Percentiles rank a stretch among this genome's conserved stretches.
Evolutionary conservation across 2,329 filamentous ascomycete species (phyloP).

Genomic region (Beauveria scarabaeidicola): DNA sequence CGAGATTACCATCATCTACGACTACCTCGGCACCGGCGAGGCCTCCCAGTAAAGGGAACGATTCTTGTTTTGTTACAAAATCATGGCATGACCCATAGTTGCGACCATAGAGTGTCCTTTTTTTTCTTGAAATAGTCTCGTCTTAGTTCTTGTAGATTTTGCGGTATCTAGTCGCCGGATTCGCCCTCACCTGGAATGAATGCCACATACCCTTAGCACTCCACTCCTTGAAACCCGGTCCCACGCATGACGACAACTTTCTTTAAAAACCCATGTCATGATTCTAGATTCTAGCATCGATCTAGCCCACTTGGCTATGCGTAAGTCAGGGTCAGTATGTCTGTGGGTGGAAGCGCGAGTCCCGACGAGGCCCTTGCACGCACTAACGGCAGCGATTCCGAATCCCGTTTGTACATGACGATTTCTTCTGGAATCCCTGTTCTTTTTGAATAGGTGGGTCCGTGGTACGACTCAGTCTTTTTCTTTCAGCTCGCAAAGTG

Average conservation of each 20-base stretch:
- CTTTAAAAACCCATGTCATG: background rate
- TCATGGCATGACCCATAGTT: background rate
- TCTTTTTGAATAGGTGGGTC: background rate
- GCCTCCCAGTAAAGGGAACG: background rate
- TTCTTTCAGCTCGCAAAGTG: background rate
- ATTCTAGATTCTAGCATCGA: slow-evolving; percentile 4
- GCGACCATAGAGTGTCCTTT: slow-evolving; percentile 1
- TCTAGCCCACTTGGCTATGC: background rate
- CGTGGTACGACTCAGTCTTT: background rate
- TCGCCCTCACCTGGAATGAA: background rate
- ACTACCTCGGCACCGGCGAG: slow-evolving; percentile 10
- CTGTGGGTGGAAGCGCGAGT: background rate
- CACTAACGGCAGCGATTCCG: slow-evolving; percentile 6
- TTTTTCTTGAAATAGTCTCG: background rate
- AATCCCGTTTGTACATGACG: slow-evolving; percentile 5
- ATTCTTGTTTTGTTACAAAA: background rate
- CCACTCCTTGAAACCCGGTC: slow-evolving; percentile 2
- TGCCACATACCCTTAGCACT: background rate
- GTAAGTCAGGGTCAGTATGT: background rate
- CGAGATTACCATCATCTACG: slow-evolving; percentile 9
- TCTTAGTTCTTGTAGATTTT: background rate
- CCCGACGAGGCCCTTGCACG: background rate
- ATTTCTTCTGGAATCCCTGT: background rate
- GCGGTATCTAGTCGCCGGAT: background rate
- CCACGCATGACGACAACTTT: slow-evolving; percentile 2